Evolutionary conservation across 371 early-diverging fungal species (phyloP), one percentile per base, ranked within the genome.

Genomic region (Haplosporangium sp.): DNA sequence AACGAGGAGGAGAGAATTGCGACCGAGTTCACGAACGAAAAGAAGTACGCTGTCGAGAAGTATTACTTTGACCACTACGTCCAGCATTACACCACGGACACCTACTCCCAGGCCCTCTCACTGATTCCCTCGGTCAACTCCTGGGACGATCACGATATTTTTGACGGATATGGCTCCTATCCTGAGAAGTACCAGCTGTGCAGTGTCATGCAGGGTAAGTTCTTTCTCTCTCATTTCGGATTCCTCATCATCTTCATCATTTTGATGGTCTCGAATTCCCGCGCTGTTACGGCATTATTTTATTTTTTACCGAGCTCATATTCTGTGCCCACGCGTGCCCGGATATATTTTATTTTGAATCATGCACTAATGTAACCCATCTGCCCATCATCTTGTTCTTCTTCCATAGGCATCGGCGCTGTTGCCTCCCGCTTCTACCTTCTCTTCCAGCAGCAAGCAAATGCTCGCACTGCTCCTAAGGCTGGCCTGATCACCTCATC

Each of bases 401-500:
- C 14, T 18, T 54, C 40, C 38, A 12, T 60, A 69, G 69, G 88
- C 74, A 85, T 91, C 68, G 85, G 83, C 56, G 83, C 85, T 45
- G 83, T 87, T 54, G 95, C 94, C 23, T 83, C 86, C 55, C 87
- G 91, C 20, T 93, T 91, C 83, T 95, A 91, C 83, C 89, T 92
- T 54, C 79, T 93, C 56, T 95, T 92, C 85, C 96, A 95, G 82
- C 92, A 91, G 6, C 96, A 95, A 72, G 90, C 92, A 8, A 92
- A 87, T 36, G 65, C 77, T 52, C 69, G 82, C 29, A 74, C 84
- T 45, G 89, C 91, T 13, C 62, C 73, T 12, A 71, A 80, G 56
- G 86, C 93, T 62, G 91, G 88, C 23, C 84, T 86, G 55, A 1
- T 6, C 11, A 69, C 69, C 52, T 62, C 69, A 5, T 83, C 86